These are phyloP conservation scores for Penicillium waksmanii DNA, from an alignment of 495 filamentous ascomycete genomes.

Conservation along the genomic window DNA sequence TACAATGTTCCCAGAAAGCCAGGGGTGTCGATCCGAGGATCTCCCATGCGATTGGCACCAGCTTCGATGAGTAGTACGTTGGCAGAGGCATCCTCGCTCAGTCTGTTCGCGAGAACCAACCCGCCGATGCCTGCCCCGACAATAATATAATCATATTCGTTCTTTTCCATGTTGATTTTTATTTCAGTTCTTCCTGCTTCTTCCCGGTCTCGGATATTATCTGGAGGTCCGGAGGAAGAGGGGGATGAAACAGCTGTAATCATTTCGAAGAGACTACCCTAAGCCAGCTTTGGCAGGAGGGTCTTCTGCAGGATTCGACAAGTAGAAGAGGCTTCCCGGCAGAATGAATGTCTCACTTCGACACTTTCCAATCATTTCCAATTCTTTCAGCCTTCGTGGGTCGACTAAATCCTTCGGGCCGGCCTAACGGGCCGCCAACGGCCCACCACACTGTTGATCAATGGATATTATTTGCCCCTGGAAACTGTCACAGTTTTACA, in stretches of 20 bases:
- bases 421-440: conserved; percentile 11
- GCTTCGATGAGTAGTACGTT: conserved; percentile 58
- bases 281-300: background rate
- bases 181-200: background rate
- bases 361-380: conserved; percentile 5
- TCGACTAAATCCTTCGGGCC: conserved; percentile 9
- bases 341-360: background rate
- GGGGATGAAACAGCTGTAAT: background rate
- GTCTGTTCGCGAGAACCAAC: conserved; percentile 49
- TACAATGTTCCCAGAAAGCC: conserved; percentile 44
- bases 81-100: conserved; percentile 45
- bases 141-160: conserved; percentile 38
- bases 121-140: conserved; percentile 51
- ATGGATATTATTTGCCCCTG: background rate
- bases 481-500: background rate
- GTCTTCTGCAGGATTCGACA: background rate
- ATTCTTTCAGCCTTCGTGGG: background rate
- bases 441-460: background rate
- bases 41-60: conserved; percentile 46
- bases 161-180: conserved; percentile 8
- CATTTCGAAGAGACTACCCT: background rate
- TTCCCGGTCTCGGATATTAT: background rate
- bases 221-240: background rate
- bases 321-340: background rate
- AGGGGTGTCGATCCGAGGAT: conserved; percentile 48